phyloP scores from a whole-genome alignment of 164 flowering plant species.

The Piper betle region DNA sequence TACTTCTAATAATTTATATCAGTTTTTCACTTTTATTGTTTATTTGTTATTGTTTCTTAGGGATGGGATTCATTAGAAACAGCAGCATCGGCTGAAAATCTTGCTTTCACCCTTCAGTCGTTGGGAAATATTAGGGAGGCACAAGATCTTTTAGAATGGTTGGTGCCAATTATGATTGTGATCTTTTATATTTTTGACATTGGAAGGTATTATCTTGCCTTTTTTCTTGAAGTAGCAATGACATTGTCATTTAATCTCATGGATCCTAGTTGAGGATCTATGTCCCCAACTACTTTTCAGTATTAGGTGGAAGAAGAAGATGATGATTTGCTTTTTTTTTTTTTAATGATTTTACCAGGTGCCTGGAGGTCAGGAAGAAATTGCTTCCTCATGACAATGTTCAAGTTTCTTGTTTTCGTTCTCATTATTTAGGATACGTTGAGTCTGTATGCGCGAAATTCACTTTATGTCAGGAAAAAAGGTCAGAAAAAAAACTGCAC shows the following conservation, averaged over 20 bases:
- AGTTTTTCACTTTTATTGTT: not conserved
- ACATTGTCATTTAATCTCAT: too few species aligned
- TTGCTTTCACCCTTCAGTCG: slow-evolving; percentile 52
- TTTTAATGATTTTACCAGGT: slow-evolving; percentile 29
- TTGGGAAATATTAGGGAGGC: slow-evolving; percentile 56
- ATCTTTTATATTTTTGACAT: not conserved
- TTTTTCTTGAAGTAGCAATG: not conserved
- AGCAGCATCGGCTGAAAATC: slow-evolving; percentile 55
- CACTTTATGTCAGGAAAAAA: not conserved
- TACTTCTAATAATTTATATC: not conserved
- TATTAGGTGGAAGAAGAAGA: too few species aligned
- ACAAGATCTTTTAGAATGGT: slow-evolving; percentile 59
- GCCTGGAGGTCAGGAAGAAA: slow-evolving; percentile 52
- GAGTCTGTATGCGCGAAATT: not conserved
- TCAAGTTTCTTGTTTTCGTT: slow-evolving; percentile 33
- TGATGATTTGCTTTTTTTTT: not conserved
- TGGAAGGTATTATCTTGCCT: not conserved
- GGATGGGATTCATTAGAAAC: slow-evolving; percentile 83
- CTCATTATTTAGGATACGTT: not conserved
- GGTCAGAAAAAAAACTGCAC: not conserved
- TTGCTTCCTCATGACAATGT: slow-evolving; percentile 55
- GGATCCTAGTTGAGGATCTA: too few species aligned
- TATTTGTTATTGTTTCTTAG: slow-evolving; percentile 20
- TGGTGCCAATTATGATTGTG: not conserved
- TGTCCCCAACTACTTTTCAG: too few species aligned